Evolutionary conservation across 768 basidiomycete genomes (phyloP).

Genomic region (Termitomyces eurrhizus): DNA sequence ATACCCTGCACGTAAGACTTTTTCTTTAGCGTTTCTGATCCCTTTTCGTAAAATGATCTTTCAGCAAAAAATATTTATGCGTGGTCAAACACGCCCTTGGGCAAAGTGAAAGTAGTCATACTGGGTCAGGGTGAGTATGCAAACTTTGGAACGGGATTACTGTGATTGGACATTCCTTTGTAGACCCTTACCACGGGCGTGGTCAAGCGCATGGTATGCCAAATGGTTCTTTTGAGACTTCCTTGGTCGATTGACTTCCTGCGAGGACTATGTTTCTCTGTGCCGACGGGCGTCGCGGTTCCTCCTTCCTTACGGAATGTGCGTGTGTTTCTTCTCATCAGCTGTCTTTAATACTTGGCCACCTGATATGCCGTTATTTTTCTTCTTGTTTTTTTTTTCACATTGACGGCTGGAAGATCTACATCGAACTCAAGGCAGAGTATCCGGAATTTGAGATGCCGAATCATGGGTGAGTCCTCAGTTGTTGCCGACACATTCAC

Average conservation of each 20-base stretch:
- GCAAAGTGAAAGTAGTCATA: constrained; percentile 83
- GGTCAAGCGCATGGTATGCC: constrained; percentile 81
- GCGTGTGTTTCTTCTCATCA: constrained; percentile 20
- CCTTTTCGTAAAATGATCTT: constrained; percentile 5
- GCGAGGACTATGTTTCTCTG: constrained; percentile 84
- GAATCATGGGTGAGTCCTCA: constrained; percentile 68
- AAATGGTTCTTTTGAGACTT: not conserved
- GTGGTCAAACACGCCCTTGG: constrained; percentile 87
- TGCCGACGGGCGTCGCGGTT: constrained; percentile 66
- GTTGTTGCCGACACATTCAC: not conserved
- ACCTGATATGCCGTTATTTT: constrained; percentile 4
- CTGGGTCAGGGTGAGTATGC: constrained; percentile 57
- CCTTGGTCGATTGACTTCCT: constrained; percentile 10
- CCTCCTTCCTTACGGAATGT: constrained; percentile 87
- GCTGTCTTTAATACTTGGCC: not conserved
- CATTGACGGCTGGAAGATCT: constrained; percentile 54
- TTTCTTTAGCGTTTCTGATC: constrained; percentile 2
- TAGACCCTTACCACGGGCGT: constrained; percentile 77
- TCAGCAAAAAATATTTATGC: constrained; percentile 80
- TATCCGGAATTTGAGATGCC: constrained; percentile 78
- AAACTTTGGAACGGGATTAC: constrained; percentile 5
- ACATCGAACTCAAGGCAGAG: constrained; percentile 79
- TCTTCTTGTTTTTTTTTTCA: constrained; percentile 10
- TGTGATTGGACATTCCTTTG: constrained; percentile 1
- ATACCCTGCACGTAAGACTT: constrained; percentile 70